phyloP scores from a whole-genome alignment of 179 eudicot species.

The Beta lomatogona region DNA sequence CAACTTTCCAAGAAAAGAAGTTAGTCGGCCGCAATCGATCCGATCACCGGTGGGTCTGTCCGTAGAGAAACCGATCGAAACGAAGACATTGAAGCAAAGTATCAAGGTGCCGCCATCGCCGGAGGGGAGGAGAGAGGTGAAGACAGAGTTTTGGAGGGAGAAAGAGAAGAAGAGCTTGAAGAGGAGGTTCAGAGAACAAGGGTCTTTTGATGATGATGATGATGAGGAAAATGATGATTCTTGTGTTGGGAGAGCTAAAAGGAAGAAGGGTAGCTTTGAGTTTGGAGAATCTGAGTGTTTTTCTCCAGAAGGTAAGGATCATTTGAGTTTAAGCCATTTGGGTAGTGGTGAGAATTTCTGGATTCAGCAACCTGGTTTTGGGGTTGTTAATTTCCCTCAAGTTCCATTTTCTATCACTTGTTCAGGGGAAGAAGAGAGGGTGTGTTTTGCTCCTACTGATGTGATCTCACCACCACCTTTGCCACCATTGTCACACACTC shows the following conservation, averaged over 20 bases:
- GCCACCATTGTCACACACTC: constrained; percentile 51
- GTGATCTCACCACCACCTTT: constrained; percentile 42
- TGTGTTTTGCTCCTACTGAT: constrained; percentile 54
- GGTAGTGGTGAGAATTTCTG: constrained; percentile 63
- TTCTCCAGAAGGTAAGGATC: constrained; percentile 26
- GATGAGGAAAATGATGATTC: constrained; percentile 39
- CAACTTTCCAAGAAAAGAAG: constrained; percentile 59
- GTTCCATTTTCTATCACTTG: constrained; percentile 59
- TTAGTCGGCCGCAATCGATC: constrained; percentile 45
- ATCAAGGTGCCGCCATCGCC: constrained; percentile 51
- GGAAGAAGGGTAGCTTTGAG: constrained; percentile 44
- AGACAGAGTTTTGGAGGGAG: constrained; percentile 53
- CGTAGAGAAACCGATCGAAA: constrained; percentile 54
- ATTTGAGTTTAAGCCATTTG: constrained; percentile 44
- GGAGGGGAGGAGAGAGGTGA: constrained; percentile 43
- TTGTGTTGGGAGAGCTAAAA: constrained; percentile 43
- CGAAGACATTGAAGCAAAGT: constrained; percentile 54
- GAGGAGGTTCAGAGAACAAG: constrained; percentile 63
- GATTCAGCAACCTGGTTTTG: constrained; percentile 51
- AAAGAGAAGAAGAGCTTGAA: constrained; percentile 64
- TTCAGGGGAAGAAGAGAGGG: constrained; percentile 66
- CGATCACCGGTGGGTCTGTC: constrained; percentile 53
- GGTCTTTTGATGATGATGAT: constrained; percentile 35
- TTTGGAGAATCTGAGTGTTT: constrained; percentile 40
- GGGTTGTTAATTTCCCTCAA: constrained; percentile 34